These are phyloP conservation scores for Lophium mytilinum DNA, from an alignment of 495 filamentous ascomycete species.

Conservation along the genomic window DNA sequence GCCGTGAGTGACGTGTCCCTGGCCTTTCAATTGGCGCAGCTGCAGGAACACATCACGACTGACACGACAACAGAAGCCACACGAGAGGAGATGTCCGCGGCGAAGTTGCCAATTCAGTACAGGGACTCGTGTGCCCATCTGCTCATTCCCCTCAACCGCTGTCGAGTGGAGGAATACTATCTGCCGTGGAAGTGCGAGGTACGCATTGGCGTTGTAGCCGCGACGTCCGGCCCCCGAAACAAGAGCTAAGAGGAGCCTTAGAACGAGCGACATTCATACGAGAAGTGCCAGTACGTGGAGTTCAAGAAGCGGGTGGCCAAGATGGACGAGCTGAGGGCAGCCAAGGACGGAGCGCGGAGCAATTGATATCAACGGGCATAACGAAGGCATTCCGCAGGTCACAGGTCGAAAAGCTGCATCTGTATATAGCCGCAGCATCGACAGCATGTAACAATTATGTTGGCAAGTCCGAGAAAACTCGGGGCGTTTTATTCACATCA, in stretches of 20 bases:
- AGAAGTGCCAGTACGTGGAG: slow-evolving; percentile 97
- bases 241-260: slow-evolving; percentile 31
- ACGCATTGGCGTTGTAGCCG: slow-evolving; percentile 29
- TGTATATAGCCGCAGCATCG: slow-evolving; percentile 15
- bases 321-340: slow-evolving; percentile 90
- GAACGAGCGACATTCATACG: slow-evolving; percentile 93
- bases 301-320: slow-evolving; percentile 97
- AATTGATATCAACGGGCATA: slow-evolving; percentile 48
- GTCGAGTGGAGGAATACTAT: slow-evolving; percentile 86
- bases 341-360: slow-evolving; percentile 79
- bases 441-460: not conserved
- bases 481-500: not conserved
- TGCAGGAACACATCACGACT: slow-evolving; percentile 8
- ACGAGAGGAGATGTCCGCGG: slow-evolving; percentile 85
- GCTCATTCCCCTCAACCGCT: slow-evolving; percentile 89
- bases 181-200: slow-evolving; percentile 98
- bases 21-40: slow-evolving; percentile 13
- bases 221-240: not conserved
- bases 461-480: not conserved
- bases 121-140: slow-evolving; percentile 91
- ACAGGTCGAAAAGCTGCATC: slow-evolving; percentile 6
- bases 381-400: not conserved
- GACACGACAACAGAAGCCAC: slow-evolving; percentile 49
- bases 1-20: slow-evolving; percentile 5
- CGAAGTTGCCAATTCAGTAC: slow-evolving; percentile 80